Base-by-base conservation (phyloP, 1,284 basidiomycete species). In the Cystobasidium sp. region DNA sequence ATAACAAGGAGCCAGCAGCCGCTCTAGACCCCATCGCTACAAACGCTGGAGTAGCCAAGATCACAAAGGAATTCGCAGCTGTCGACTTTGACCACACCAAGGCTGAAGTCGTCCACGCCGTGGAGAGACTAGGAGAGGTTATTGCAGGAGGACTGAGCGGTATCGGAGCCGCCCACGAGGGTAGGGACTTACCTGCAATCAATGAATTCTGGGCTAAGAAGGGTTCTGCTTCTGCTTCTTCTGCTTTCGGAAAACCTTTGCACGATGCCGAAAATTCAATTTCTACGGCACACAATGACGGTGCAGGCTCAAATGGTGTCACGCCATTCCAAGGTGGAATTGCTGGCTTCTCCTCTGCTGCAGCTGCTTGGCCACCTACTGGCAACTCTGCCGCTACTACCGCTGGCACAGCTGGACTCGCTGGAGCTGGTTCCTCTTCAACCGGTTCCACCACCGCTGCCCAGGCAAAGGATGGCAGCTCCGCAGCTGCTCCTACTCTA, bases 41-140 rank as follows among this genome's bases (percentile, higher is more conserved):
- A 41, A 66, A 66, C 24, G 53, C 63, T 18, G 63, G 51, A 7
- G 53, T 59, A 7, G 47, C 22, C 49, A 43, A 52, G 51, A 73
- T 73, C 44, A 65, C 70, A 12, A 43, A 65, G 41, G 70, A 73
- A 7, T 51, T 73, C 43, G 63, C 43, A 22, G 53, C 49, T n/a
- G 63, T 73, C 44, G 70, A 73, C 43, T 53, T 73, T 24, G 49
- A 73, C 18, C 70, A 73, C 52, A 73, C 70, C 12, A 73, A 73
- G 24, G 39, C n/a, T 20, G 70, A 73, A 31, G 63, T 73, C 24
- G 58, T 61, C 4, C 37, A 59, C 46, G 62, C 63, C 18, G 70
- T 73, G 22, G 70, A 73, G 63, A 49, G 46, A 24, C 51, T 73
- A 44, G 70, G 70, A 46, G 70, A 53, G 20, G 63, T 55, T 24